Evolutionary conservation across 1,284 basidiomycete genomes (phyloP), one percentile per base, ranked within the genome.

Genomic region (Ustilago lituana): DNA sequence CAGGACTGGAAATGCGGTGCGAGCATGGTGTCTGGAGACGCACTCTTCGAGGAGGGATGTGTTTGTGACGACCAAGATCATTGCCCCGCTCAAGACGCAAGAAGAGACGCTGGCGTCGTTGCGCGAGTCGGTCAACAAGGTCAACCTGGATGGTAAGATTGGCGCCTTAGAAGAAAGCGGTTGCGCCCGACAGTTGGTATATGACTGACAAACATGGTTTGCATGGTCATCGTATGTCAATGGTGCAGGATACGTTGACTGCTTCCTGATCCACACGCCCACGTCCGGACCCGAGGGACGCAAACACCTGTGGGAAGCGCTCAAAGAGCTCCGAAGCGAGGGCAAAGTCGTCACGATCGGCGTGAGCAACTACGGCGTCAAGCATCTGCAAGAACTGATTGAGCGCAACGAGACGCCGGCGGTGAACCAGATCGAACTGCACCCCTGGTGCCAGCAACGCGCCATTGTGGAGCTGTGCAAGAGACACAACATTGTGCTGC

Each of bases 1-100:
- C 22, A 63, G 53, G 49, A 62, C 65, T 23, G 62, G 67, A 14
- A 47, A 70, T 29, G 67, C 67, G 2, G 67, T 70, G 4, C 53
- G 58, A 2, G 46, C 58, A 5, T 70, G 67, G 67, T 65, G 62
- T 41, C 29, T 26, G 27, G 58, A 70, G 32, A 58, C 53, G 17
- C 57, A 64, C 33, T 20, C 49, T 38, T 65, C 62, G 31, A 56
- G 67, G 5, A 23, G 57, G 5, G 50, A 65, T 17, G 61, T 70
- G 12, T 70, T 70, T 49, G 62, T 70, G 9, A 70, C 67, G 24
- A 70, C 67, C 54, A 70, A 70, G 51, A 65, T 70, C 40, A 64
- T 70, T 29, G 22, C 43, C 5, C 61, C 67, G 1, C 14, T 6
- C 32, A 31, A 49, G 20, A 57, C 40, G 20, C 39, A 53, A 47